Evolutionary conservation across 2,329 filamentous ascomycete genomes (phyloP).

Genomic region (Microsporum ferrugineum): DNA sequence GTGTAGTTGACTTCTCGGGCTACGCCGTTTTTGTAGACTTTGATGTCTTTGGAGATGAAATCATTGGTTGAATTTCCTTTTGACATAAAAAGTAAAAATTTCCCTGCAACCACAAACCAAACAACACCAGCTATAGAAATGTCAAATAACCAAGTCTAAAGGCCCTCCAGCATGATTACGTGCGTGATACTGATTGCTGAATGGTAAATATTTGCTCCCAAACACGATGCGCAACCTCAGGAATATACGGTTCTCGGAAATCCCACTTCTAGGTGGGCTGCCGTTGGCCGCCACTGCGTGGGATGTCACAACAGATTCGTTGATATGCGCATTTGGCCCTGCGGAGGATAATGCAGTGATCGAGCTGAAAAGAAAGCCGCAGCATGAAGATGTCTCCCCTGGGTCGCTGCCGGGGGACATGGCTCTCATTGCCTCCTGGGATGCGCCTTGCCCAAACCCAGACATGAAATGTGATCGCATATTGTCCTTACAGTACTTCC

Average conservation of each 20-base stretch:
- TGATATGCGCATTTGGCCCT: constrained; percentile 78
- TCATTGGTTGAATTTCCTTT: constrained; percentile 16
- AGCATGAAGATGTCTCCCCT: constrained; percentile 29
- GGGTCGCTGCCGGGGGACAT: constrained; percentile 34
- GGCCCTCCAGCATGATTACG: neutral
- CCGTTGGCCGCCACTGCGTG: constrained; percentile 68
- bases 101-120: neutral
- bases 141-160: neutral
- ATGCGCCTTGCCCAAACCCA: constrained; percentile 68
- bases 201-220: constrained; percentile 19
- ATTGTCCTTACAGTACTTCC: constrained; percentile 71
- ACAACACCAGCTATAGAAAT: neutral
- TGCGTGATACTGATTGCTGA: neutral
- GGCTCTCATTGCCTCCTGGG: constrained; percentile 66
- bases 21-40: neutral
- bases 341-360: constrained; percentile 57
- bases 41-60: constrained; percentile 15
- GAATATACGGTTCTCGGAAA: constrained; percentile 59
- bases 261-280: constrained; percentile 48
- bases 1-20: neutral
- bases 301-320: constrained; percentile 66
- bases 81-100: constrained; percentile 5
- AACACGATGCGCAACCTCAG: constrained; percentile 74
- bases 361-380: constrained; percentile 50
- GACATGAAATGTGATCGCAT: constrained; percentile 65